Conservation (phyloP, 495 filamentous ascomycete genomes). For the Parmelia sp. region DNA sequence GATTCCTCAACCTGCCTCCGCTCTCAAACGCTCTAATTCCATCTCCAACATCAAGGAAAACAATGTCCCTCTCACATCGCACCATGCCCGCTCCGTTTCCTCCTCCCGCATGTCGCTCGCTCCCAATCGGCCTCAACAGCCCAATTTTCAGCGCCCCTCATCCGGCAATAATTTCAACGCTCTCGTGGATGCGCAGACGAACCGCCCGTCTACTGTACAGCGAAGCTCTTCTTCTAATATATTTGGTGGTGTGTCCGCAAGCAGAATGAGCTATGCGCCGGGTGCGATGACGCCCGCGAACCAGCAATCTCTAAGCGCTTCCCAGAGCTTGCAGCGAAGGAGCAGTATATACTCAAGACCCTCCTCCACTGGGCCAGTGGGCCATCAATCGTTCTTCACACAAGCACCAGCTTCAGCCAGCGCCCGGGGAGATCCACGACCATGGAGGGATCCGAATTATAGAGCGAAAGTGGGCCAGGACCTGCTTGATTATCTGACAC, state of each 20-base stretch:
- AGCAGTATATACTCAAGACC: constrained; percentile 79
- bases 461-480: constrained; percentile 80
- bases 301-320: constrained; percentile 40
- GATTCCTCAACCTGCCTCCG: constrained; percentile 89
- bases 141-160: constrained; percentile 76
- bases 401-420: constrained; percentile 71
- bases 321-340: constrained; percentile 57
- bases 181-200: constrained; percentile 34
- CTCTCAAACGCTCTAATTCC: constrained; percentile 89
- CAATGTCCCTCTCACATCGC: constrained; percentile 57
- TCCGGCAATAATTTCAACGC: constrained; percentile 69
- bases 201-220: constrained; percentile 71
- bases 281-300: constrained; percentile 40
- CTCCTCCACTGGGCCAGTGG: constrained; percentile 53
- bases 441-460: constrained; percentile 72
- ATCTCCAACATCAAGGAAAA: constrained; percentile 59
- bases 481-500: constrained; percentile 80
- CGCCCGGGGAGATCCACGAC: constrained; percentile 80
- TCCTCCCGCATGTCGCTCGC: constrained; percentile 82
- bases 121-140: constrained; percentile 70
- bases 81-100: constrained; percentile 71
- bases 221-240: constrained; percentile 73
- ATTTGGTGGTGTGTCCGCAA: constrained; percentile 38
- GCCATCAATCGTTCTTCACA: constrained; percentile 87
- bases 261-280: constrained; percentile 57